These are phyloP conservation scores for Lignosus rhinocerotis DNA, from an alignment of 1,284 basidiomycete genomes.

Conservation along the genomic window DNA sequence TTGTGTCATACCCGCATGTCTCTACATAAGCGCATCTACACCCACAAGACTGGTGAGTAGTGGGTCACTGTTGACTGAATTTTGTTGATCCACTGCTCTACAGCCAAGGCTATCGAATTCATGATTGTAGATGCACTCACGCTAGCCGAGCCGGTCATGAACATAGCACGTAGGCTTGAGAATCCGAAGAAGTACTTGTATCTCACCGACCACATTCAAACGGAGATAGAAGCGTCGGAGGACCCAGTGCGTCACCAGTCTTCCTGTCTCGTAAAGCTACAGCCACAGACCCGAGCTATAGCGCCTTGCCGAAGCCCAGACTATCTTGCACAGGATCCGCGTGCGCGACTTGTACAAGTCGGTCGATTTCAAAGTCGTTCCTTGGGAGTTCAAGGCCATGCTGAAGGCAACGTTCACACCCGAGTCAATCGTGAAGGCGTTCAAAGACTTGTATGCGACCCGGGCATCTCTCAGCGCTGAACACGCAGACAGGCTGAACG, in stretches of 20 bases:
- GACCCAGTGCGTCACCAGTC: conserved; percentile 40
- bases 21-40: conserved; percentile 75
- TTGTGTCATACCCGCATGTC: conserved; percentile 72
- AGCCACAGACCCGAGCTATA: conserved; percentile 28
- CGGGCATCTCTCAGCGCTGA: conserved; percentile 5
- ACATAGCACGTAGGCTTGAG: conserved; percentile 57
- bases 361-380: conserved; percentile 68
- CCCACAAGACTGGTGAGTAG: conserved; percentile 68
- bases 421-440: conserved; percentile 52
- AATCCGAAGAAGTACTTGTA: conserved; percentile 59
- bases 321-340: conserved; percentile 60
- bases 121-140: conserved; percentile 78
- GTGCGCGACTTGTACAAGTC: conserved; percentile 64
- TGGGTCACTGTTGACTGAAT: neutral
- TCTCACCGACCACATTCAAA: conserved; percentile 68
- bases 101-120: conserved; percentile 74
- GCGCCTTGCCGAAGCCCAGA: conserved; percentile 59
- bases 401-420: conserved; percentile 42
- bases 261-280: neutral
- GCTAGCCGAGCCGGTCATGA: conserved; percentile 60
- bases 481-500: conserved; percentile 25
- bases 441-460: conserved; percentile 32
- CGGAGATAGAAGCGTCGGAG: conserved; percentile 53
- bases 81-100: neutral
- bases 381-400: conserved; percentile 38